These are phyloP conservation scores for Dothistroma septosporum DNA, from an alignment of 2,329 filamentous ascomycete species.

Conservation along the genomic window DNA sequence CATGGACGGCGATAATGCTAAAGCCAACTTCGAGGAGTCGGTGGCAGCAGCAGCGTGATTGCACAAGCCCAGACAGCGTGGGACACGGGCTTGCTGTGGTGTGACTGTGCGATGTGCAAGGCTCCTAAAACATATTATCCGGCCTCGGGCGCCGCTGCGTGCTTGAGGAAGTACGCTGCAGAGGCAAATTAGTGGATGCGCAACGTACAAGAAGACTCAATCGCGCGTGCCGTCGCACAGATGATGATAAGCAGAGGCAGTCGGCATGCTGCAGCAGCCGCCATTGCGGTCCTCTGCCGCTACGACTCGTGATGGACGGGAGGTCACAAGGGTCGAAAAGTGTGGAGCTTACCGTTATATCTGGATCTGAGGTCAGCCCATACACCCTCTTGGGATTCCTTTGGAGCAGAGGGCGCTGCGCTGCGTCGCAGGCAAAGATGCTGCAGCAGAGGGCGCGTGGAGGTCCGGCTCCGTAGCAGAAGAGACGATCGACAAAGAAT, in stretches of 20 bases:
- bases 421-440: background rate
- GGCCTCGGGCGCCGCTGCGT: background rate
- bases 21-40: slow-evolving; percentile 7
- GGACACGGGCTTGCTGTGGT: slow-evolving; percentile 16
- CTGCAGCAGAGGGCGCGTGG: background rate
- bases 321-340: background rate
- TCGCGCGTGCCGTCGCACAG: slow-evolving; percentile 1
- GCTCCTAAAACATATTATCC: slow-evolving; percentile 8
- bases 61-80: slow-evolving; percentile 5
- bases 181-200: background rate
- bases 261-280: background rate
- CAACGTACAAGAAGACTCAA: background rate
- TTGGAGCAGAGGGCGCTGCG: background rate
- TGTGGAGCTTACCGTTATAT: slow-evolving; percentile 5
- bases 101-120: slow-evolving; percentile 15
- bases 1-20: slow-evolving; percentile 20
- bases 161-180: background rate
- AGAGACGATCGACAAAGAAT: background rate
- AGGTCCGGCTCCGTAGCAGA: background rate
- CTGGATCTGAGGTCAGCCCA: slow-evolving; percentile 4
- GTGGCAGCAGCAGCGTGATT: slow-evolving; percentile 13
- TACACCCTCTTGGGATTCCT: background rate
- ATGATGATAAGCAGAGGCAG: slow-evolving; percentile 1
- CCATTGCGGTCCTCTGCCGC: background rate
- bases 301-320: background rate